phyloP scores from a whole-genome alignment of 1,284 basidiomycete genomes.

The Ceratobasidium sp. region DNA sequence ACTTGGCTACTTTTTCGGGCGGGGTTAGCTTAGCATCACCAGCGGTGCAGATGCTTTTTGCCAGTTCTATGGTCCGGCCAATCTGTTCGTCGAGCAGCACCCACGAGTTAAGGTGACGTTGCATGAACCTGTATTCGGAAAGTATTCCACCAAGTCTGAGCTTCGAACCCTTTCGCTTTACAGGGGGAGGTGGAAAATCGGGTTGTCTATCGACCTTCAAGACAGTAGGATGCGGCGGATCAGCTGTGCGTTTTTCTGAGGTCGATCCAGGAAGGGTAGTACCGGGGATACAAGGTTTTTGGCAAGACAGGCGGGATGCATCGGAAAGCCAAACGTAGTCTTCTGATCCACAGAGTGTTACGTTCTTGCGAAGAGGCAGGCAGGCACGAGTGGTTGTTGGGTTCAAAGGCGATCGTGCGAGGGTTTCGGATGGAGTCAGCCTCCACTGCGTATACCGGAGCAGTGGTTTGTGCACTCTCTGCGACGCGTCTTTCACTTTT shows the following conservation, averaged over 20 bases:
- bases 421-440: neutral
- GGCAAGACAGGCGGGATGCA: neutral
- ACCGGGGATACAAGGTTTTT: neutral
- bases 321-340: neutral
- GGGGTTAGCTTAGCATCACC: neutral
- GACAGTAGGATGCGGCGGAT: neutral
- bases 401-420: constrained; percentile 11
- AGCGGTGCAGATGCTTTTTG: neutral
- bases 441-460: constrained; percentile 10
- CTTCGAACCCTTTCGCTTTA: neutral
- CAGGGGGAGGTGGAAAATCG: neutral
- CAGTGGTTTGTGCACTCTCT: neutral
- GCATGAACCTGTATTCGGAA: neutral
- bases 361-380: constrained; percentile 1
- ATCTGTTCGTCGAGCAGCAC: neutral
- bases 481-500: neutral
- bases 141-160: neutral
- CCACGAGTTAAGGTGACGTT: neutral
- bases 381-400: constrained; percentile 2
- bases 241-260: neutral
- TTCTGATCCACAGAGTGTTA: neutral
- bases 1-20: neutral
- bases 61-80: neutral
- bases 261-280: neutral
- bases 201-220: neutral